phyloP scores from a whole-genome alignment of 306 rosid genomes.

The Castanea mollissima region DNA sequence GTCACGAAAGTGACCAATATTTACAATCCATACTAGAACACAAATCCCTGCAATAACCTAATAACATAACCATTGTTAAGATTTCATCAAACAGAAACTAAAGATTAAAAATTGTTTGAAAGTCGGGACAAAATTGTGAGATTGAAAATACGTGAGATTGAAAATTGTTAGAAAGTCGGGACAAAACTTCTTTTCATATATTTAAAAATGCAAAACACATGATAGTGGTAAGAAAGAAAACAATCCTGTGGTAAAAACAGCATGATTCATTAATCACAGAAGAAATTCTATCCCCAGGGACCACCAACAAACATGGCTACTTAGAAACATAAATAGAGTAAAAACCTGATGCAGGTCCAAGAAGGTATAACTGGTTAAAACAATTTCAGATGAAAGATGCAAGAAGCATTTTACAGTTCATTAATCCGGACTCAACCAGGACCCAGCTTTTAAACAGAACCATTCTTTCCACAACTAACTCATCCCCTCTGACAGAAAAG shows the following conservation, averaged over 20 bases:
- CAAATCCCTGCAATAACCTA: constrained; percentile 99
- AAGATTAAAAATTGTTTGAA: not conserved
- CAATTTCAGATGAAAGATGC: not conserved
- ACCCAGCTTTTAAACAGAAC: constrained; percentile 18
- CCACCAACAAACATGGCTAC: not conserved
- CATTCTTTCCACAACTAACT: constrained; percentile 12
- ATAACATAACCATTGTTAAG: constrained; percentile 19
- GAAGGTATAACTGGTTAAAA: not conserved
- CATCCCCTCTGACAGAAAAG: constrained; percentile 1
- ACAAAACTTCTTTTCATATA: not conserved
- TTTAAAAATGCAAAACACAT: not conserved
- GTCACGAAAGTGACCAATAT: constrained; percentile 97
- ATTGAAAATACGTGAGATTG: not conserved
- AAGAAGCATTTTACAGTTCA: not conserved
- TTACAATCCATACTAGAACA: constrained; percentile 90
- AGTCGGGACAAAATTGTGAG: not conserved
- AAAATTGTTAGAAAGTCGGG: not conserved
- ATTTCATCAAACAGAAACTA: constrained; percentile 9
- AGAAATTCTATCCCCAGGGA: not conserved
- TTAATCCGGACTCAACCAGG: not conserved
- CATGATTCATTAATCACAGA: not conserved
- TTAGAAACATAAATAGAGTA: not conserved
- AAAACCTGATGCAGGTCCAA: constrained; percentile 14
- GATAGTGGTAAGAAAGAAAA: not conserved
- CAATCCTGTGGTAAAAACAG: not conserved